These are phyloP conservation scores for Suhomyces yuchorum DNA, from an alignment of 1,139 yeast genomes.

Conservation along the genomic window DNA sequence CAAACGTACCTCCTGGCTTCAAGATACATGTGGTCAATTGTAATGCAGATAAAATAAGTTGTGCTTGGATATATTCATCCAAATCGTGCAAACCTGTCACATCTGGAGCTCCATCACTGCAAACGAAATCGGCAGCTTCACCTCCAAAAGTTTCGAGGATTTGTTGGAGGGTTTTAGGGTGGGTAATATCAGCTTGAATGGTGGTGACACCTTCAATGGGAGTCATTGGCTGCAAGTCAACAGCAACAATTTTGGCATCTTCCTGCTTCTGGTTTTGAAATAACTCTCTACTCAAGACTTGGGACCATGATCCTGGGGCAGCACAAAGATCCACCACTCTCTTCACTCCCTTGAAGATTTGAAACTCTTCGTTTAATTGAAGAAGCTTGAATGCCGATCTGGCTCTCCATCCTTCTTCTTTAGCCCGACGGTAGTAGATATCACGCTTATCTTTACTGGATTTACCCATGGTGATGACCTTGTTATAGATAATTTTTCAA, in stretches of 20 bases:
- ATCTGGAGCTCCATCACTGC: slow-evolving; percentile 98
- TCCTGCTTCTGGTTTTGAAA: slow-evolving; percentile 39
- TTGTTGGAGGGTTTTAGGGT: slow-evolving; percentile 78
- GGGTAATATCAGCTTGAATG: slow-evolving; percentile 95
- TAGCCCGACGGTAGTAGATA: slow-evolving; percentile 85
- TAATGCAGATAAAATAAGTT: slow-evolving; percentile 83
- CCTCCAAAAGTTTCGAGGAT: slow-evolving; percentile 85
- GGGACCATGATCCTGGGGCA: slow-evolving; percentile 99
- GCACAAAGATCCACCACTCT: slow-evolving; percentile 97
- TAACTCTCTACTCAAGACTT: slow-evolving; percentile 78
- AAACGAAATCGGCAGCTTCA: slow-evolving; percentile 90
- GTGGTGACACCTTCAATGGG: slow-evolving; percentile 88
- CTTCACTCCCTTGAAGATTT: slow-evolving; percentile 68
- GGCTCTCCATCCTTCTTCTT: slow-evolving; percentile 97
- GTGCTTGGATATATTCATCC: slow-evolving; percentile 96
- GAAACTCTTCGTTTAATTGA: slow-evolving; percentile 87
- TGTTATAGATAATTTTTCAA: slow-evolving; percentile 8
- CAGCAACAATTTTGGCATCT: slow-evolving; percentile 82
- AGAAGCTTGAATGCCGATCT: slow-evolving; percentile 91
- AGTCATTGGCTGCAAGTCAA: slow-evolving; percentile 95
- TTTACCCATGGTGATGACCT: slow-evolving; percentile 68
- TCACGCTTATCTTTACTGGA: slow-evolving; percentile 95
- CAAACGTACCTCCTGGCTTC: slow-evolving; percentile 88
- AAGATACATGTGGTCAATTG: slow-evolving; percentile 87
- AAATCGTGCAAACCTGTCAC: slow-evolving; percentile 96